Base-by-base conservation (phyloP, 2,329 filamentous ascomycete genomes). In the Hypoxylon sp. region DNA sequence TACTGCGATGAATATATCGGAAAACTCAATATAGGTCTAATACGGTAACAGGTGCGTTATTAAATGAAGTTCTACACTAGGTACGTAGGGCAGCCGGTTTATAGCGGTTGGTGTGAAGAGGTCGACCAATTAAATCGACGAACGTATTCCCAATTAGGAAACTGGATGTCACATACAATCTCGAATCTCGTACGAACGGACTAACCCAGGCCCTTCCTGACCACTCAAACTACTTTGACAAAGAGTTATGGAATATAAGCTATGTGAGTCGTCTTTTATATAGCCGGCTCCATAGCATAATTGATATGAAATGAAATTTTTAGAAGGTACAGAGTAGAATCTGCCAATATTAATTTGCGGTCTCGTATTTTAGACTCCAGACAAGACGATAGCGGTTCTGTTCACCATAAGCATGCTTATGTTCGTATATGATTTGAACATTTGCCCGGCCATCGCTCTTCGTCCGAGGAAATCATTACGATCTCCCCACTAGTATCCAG, bases 101-200 rank as follows among this genome's bases (percentile, higher is more conserved):
- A n/a, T n/a, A 42, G 39, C 3, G 3, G n/a, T 8, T 19, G n/a
- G 6, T 2, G n/a, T 6, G n/a, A 17, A 21, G 39, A 39, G 3
- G 29, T 53, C 21, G 21, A 10, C 63, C 63, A 66, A 66, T 66
- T 21, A 66, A 48, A 57, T 7, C 1, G n/a, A n/a, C 21, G 19
- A 8, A 21, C 19, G 37, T 3, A 39, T 66, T 56, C 62, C 63
- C 37, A 46, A 61, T 57, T 32, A 39, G 62, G 62, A 60, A 65
- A 11, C 6, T 29, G 1, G 48, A 52, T n/a, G n/a, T 35, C 24
- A 52, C 19, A 32, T 11, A 24, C 31, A 1, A 11, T 13, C 5
- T 17, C 32, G 29, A 1, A 21, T 4, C n/a, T 7, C 17, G 10
- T 44, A 17, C 39, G 19, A 44, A 17, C 7, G 6, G 6, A 42